phyloP scores from a whole-genome alignment of 345 rosid species.

The Eucalyptus tenuipes region DNA sequence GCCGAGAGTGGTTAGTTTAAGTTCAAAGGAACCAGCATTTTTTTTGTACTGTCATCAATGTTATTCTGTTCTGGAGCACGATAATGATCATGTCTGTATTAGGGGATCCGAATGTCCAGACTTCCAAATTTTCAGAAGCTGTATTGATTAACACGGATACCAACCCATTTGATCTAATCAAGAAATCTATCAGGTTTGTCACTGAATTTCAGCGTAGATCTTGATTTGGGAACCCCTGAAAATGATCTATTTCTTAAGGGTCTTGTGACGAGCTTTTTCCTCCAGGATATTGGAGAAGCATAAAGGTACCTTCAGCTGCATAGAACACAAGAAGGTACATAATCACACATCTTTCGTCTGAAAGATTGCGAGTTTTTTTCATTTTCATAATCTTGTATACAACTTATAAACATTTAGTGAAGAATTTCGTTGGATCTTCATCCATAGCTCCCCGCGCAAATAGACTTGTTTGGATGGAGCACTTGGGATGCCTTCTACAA shows the following conservation, averaged over 20 bases:
- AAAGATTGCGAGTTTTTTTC: neutral
- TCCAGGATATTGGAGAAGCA: conserved; percentile 40
- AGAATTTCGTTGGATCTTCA: neutral
- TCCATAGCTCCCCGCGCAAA: conserved; percentile 33
- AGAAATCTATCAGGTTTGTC: conserved; percentile 36
- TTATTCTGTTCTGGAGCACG: neutral
- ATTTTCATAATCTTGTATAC: neutral
- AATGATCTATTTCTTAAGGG: neutral
- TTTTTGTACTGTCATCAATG: neutral
- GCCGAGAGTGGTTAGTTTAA: conserved; percentile 32
- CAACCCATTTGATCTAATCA: conserved; percentile 48
- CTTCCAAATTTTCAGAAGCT: conserved; percentile 21
- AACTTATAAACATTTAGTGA: neutral
- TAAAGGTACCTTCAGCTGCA: conserved; percentile 41
- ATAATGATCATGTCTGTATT: neutral
- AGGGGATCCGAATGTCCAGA: conserved; percentile 40
- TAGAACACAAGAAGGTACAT: conserved; percentile 43
- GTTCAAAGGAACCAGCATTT: neutral
- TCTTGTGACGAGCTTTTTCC: neutral
- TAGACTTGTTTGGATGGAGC: conserved; percentile 72
- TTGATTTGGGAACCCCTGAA: neutral
- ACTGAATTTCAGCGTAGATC: neutral
- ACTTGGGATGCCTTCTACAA: conserved; percentile 71
- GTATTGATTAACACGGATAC: conserved; percentile 43
- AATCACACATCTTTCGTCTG: neutral